These are phyloP conservation scores for Hyphopichia wangnamkhiaoensis DNA, from an alignment of 1,139 yeast genomes.

Conservation along the genomic window DNA sequence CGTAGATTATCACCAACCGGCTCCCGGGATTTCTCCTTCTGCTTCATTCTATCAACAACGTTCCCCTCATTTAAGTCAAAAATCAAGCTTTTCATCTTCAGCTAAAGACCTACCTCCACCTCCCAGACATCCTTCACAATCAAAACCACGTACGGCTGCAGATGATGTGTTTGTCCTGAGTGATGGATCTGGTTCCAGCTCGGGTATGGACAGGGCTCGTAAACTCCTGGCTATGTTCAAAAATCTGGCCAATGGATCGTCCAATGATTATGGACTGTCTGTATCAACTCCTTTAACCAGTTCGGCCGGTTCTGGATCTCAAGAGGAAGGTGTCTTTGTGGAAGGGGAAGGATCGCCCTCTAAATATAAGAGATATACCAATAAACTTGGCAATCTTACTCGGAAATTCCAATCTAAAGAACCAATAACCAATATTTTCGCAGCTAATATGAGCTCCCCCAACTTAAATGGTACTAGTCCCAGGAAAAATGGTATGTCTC, in stretches of 20 bases:
- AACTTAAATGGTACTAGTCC: background rate
- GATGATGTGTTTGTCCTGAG: constrained; percentile 31
- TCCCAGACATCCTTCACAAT: constrained; percentile 12
- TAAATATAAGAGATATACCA: constrained; percentile 22
- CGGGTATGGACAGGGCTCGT: background rate
- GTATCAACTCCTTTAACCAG: background rate
- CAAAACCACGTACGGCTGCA: constrained; percentile 13
- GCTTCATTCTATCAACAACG: constrained; percentile 9
- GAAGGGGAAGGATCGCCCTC: constrained; percentile 8
- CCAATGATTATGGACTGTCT: background rate
- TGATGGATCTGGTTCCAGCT: background rate
- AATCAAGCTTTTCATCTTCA: background rate
- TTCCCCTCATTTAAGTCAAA: constrained; percentile 9
- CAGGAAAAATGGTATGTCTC: background rate
- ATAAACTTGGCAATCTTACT: constrained; percentile 33
- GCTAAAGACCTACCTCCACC: constrained; percentile 12
- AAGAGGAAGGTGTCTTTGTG: constrained; percentile 16
- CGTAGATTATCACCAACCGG: background rate
- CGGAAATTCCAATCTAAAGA: constrained; percentile 38
- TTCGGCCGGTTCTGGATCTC: background rate
- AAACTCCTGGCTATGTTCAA: background rate
- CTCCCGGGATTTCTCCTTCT: background rate
- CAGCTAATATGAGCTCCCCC: constrained; percentile 4
- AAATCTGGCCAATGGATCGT: constrained; percentile 1
- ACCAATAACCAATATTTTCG: constrained; percentile 31